Percentiles rank a stretch among this genome's conserved stretches.
Conservation (phyloP, 108 stramenopile species). For the Nitzschia palea region DNA sequence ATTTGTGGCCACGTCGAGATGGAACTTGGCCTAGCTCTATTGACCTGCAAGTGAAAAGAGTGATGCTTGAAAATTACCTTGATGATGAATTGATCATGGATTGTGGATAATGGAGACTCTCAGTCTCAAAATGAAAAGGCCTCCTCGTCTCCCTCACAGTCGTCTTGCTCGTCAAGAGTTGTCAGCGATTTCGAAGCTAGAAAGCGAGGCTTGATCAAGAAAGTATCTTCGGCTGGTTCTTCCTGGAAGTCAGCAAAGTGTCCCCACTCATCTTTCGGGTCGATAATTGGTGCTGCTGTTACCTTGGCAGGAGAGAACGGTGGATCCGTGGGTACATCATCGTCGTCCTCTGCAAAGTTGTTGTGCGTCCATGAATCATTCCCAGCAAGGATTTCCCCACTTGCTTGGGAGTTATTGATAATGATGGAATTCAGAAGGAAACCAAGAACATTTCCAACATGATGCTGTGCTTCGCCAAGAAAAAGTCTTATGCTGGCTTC, state of each 20-base stretch:
- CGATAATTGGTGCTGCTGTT: not conserved
- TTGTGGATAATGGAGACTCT: not conserved
- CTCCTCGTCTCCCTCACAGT: not conserved
- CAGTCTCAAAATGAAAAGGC: not conserved
- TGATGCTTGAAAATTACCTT: no score
- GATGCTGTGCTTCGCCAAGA: not conserved
- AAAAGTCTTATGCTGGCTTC: not conserved
- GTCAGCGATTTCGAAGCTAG: not conserved
- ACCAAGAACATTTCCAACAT: not conserved
- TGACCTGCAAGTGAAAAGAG: no score
- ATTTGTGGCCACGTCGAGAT: no score
- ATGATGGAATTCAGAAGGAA: not conserved
- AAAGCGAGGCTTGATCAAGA: constrained; percentile 20
- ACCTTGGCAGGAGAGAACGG: not conserved
- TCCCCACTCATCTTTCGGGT: constrained; percentile 19
- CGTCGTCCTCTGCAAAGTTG: not conserved
- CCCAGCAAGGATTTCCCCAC: not conserved
- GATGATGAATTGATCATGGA: not conserved
- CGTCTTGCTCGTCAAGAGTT: not conserved
- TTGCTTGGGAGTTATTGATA: not conserved
- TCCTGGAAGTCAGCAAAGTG: constrained; percentile 31
- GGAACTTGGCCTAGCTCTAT: no score
- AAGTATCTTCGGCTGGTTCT: constrained; percentile 16
- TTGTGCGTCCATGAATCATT: not conserved
- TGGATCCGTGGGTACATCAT: not conserved